A percentile compares a stretch with the other conserved stretches of the same genome.
These are phyloP conservation scores for Jimgerdemannia flammicorona DNA, from an alignment of 192 early-diverging fungal genomes.

Conservation along the genomic window DNA sequence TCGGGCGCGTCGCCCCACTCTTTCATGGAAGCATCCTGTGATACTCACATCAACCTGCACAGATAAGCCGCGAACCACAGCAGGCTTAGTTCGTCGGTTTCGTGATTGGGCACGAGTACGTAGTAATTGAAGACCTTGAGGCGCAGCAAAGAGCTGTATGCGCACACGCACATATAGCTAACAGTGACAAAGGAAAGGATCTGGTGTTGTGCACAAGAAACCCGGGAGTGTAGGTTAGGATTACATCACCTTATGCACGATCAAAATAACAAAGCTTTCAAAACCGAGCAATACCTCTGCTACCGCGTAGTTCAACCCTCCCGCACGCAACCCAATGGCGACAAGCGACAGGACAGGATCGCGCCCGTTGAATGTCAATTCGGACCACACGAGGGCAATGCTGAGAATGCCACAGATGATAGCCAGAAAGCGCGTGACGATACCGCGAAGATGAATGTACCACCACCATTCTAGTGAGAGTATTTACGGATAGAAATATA, in stretches of 20 bases:
- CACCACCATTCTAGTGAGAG: constrained; percentile 74
- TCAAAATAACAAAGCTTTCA: no score
- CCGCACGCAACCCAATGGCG: constrained; percentile 50
- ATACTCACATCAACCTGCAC: constrained; percentile 66
- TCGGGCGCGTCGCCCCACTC: no score
- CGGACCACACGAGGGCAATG: constrained; percentile 85
- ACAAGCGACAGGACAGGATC: constrained; percentile 72
- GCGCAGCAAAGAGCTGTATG: constrained; percentile 89
- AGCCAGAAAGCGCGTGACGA: constrained; percentile 52
- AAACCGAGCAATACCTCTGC: constrained; percentile 49
- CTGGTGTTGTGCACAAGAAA: constrained; percentile 24
- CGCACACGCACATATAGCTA: constrained; percentile 89
- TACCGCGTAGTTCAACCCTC: constrained; percentile 54
- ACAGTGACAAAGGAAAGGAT: constrained; percentile 71
- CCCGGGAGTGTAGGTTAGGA: neutral
- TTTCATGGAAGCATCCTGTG: neutral
- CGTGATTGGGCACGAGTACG: constrained; percentile 86
- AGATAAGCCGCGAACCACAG: constrained; percentile 93
- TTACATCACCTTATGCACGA: neutral
- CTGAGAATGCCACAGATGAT: constrained; percentile 62
- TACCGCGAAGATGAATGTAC: constrained; percentile 72
- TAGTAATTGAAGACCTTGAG: constrained; percentile 88
- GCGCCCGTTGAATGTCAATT: constrained; percentile 80
- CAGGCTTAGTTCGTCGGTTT: constrained; percentile 87
- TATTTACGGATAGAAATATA: no score